Base-by-base conservation (phyloP, 106 monocot species). In the Dendrobium huoshanense region DNA sequence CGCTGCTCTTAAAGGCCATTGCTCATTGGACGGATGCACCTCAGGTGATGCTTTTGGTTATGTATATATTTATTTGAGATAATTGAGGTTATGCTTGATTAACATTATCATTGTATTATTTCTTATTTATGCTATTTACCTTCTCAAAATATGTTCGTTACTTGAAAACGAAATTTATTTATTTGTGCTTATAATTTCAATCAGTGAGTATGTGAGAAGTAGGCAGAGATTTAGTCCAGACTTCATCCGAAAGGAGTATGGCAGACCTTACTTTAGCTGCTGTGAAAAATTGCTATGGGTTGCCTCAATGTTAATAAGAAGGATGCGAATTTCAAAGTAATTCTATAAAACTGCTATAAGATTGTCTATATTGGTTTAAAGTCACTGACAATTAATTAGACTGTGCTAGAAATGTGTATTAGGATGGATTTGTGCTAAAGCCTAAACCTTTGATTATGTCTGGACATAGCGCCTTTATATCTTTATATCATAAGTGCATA, bases 1-100 rank as follows among this genome's bases (percentile, higher is more conserved):
- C 91, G 49, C 93, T 99, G 78, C 81, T 99, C 29, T 84, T 99
- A 58, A 95, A 93, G 88, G 95, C 92, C 73, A 87, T 95, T 81
- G 90, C 93, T 73, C 92, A 89, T 85, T 99, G 95, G 91, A 42
- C 92, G 49, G 90, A 93, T 81, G 79, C 89, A 3, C 93, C 98
- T 56, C 89, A 95, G 98, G 98, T 99, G 42, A 76, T 85, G 11
- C 58, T 89, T 81, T 68, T 27, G 67, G 0, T 43, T 42, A 29
- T 22, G n/a, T 7, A 61, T n/a, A 19, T 61, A 61, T n/a, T 31
- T 49, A 5, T 74, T 74, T 74, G 15, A 43, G 41, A 44, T 74
- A 42, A 17, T 95, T 49, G 91, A 95, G 93, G 95, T 99, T 40
- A 76, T 76, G n/a, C 1, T 49, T 49, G 20, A 76, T 16, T 48